Base-by-base conservation (phyloP, 257 asterid genomes). In the Anisodus acutangulus region DNA sequence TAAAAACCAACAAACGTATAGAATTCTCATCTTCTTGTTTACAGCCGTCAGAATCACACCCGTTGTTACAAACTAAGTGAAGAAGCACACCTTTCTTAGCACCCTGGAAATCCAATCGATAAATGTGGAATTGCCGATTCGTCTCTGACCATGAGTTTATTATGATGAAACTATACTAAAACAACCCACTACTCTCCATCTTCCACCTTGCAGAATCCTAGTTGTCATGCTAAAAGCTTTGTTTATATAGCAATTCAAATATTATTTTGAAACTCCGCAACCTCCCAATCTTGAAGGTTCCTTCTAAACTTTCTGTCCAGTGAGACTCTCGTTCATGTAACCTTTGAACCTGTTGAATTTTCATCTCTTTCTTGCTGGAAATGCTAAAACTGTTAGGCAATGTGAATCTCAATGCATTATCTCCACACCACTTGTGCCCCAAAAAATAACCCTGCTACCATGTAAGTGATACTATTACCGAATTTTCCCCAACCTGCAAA, bases 361-460 rank as follows among this genome's bases (percentile, higher is more conserved):
- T 68, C 22, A 2, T 68, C 13, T 68, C 69, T 63, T 63, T 63
- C 22, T 64, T 26, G 41, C 43, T 64, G 70, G 70, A 64, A 64
- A 64, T 64, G 41, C 70, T 64, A 10, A 22, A 64, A 64, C 19
- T 64, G 43, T 64, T 64, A 64, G 43, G 70, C 43, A 11, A 26
- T 64, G 43, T 10, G 70, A 64, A 64, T 64, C 70, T 64, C 43
- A 64, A 64, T 64, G 70, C 70, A 64, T 26, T 26, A 64, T 64
- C 70, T 64, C 70, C 70, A 63, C 16, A 26, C 70, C 70, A 63
- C 70, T 26, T 63, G 70, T 26, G 70, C 70, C 43, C 70, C 17
- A 64, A 64, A 64, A 26, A 10, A 22, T 64, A 64, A 64, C 43
- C 43, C 43, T 26, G 43, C 43, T 64, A 17, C 70, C 70, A 64